Evolutionary conservation across 345 rosid species (phyloP).

Genomic region (Sisymbrium irio): DNA sequence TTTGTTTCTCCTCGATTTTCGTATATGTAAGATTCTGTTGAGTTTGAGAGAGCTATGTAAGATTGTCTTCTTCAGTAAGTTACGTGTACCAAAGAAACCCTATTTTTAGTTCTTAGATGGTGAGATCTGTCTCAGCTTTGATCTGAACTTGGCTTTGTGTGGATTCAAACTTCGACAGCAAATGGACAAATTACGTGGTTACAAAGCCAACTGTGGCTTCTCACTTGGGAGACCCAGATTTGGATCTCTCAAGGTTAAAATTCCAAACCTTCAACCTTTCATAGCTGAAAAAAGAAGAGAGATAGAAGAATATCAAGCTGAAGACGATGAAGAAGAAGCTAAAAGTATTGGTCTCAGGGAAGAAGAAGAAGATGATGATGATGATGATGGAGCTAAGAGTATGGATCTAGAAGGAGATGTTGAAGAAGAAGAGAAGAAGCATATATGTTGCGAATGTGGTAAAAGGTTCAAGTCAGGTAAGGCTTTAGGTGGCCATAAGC

Average conservation of each 20-base stretch:
- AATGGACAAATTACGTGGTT: constrained; percentile 14
- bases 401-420: constrained; percentile 16
- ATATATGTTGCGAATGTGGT: constrained; percentile 38
- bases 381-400: constrained; percentile 14
- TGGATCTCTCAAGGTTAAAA: constrained; percentile 21
- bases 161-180: constrained; percentile 3
- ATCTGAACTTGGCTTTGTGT: constrained; percentile 10
- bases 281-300: constrained; percentile 12
- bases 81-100: constrained; percentile 7
- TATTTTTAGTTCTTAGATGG: constrained; percentile 7
- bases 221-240: constrained; percentile 23
- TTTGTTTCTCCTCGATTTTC: not conserved
- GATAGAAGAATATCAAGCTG: not conserved
- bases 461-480: constrained; percentile 48
- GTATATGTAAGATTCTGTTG: constrained; percentile 7
- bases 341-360: not conserved
- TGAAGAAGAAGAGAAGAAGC: constrained; percentile 28
- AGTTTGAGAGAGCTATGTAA: constrained; percentile 1
- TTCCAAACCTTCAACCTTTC: constrained; percentile 12
- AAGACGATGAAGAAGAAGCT: constrained; percentile 15
- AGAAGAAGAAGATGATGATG: constrained; percentile 14
- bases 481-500: constrained; percentile 54
- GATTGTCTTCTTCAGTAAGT: constrained; percentile 23
- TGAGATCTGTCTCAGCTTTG: constrained; percentile 26
- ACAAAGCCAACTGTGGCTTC: constrained; percentile 17